phyloP scores from a whole-genome alignment of 1,284 basidiomycete species.

The Ustilago xerochloae region DNA sequence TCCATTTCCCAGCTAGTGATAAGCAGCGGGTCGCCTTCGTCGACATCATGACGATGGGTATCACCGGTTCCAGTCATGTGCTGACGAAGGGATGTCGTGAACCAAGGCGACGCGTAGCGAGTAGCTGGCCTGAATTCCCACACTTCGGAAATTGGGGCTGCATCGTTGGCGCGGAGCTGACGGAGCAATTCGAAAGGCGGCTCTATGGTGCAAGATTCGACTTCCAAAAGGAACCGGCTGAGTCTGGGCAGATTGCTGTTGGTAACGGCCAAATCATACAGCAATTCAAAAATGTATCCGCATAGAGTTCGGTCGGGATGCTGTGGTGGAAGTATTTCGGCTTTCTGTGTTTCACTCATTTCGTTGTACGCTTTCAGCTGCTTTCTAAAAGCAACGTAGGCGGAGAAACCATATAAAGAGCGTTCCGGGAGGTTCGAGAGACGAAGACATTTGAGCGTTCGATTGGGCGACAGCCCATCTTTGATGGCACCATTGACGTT shows the following conservation, averaged over 20 bases:
- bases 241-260: constrained; percentile 1
- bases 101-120: too few species aligned
- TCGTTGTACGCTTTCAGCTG: not conserved
- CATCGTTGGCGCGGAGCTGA: too few species aligned
- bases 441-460: not conserved
- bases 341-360: not conserved
- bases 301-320: not conserved
- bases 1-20: not conserved
- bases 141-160: too few species aligned
- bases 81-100: too few species aligned
- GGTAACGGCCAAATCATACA: not conserved
- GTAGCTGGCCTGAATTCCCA: too few species aligned
- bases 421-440: not conserved
- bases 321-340: not conserved
- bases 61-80: too few species aligned
- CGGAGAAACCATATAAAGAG: not conserved
- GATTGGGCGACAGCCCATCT: not conserved
- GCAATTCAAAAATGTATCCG: not conserved
- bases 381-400: not conserved
- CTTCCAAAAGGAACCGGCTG: constrained; percentile 6
- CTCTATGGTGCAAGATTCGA: too few species aligned
- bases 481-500: not conserved
- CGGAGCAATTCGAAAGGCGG: too few species aligned
- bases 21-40: not conserved
- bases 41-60: too few species aligned